A percentile compares a stretch with the other conserved stretches of the same genome.
Evolutionary conservation across 495 filamentous ascomycete species (phyloP).

Genomic region (Pyrenopolyporus hunteri): DNA sequence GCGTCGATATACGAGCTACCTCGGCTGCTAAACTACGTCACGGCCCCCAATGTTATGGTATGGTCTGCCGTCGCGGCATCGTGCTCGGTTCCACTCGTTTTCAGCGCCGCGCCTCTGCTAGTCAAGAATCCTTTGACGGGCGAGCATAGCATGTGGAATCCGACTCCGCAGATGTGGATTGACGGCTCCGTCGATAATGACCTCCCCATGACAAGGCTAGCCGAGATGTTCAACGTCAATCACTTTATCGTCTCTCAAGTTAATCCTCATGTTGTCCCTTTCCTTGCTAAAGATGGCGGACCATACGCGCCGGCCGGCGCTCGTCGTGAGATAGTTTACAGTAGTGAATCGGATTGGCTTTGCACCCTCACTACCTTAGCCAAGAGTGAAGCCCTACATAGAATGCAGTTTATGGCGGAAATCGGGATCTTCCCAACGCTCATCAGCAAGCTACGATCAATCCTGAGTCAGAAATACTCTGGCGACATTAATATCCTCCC

Average conservation of each 20-base stretch:
- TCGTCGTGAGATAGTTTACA: constrained; percentile 47
- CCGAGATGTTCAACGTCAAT: constrained; percentile 98
- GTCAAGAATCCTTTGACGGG: constrained; percentile 87
- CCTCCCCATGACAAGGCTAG: constrained; percentile 86
- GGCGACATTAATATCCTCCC: constrained; percentile 97
- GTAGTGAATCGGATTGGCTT: constrained; percentile 61
- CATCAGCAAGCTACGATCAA: constrained; percentile 77
- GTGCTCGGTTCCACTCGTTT: constrained; percentile 90
- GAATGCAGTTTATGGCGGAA: constrained; percentile 81
- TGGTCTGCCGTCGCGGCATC: constrained; percentile 97
- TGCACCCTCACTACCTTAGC: constrained; percentile 74
- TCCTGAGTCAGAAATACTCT: constrained; percentile 87
- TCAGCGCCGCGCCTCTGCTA: constrained; percentile 73
- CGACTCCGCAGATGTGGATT: constrained; percentile 81
- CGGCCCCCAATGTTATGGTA: constrained; percentile 90
- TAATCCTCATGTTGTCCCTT: constrained; percentile 92
- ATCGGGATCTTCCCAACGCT: constrained; percentile 81
- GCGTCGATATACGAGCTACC: constrained; percentile 87
- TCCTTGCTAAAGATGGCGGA: constrained; percentile 75
- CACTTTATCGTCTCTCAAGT: constrained; percentile 98
- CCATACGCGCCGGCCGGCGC: constrained; percentile 50
- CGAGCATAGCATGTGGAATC: constrained; percentile 80
- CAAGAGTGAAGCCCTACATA: constrained; percentile 79
- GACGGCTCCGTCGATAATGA: constrained; percentile 96
- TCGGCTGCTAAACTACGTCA: constrained; percentile 87